Conservation (phyloP, 2,329 filamentous ascomycete species). For the Claviceps sp. region DNA sequence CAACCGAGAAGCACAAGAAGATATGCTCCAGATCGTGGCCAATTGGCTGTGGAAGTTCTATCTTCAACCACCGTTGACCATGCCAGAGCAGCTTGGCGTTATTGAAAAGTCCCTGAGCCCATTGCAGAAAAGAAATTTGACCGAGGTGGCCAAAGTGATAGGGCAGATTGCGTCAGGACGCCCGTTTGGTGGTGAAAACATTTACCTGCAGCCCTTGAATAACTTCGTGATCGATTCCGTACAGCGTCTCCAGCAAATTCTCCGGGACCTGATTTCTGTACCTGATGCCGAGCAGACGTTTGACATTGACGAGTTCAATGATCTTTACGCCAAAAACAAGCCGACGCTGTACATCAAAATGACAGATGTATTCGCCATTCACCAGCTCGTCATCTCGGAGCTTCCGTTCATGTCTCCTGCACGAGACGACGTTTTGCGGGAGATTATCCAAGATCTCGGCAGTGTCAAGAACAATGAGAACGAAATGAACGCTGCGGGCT, state of each 20-base stretch:
- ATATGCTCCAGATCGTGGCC: slow-evolving; percentile 69
- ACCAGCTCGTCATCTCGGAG: slow-evolving; percentile 73
- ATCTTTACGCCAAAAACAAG: slow-evolving; percentile 90
- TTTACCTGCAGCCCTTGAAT: slow-evolving; percentile 91
- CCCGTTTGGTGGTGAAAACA: slow-evolving; percentile 84
- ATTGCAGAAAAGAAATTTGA: slow-evolving; percentile 82
- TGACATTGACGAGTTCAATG: slow-evolving; percentile 98
- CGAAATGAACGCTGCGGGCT: slow-evolving; percentile 76
- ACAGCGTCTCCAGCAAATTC: slow-evolving; percentile 63
- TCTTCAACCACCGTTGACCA: slow-evolving; percentile 74
- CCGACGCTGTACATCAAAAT: slow-evolving; percentile 99
- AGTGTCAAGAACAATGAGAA: slow-evolving; percentile 94
- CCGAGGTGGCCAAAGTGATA: slow-evolving; percentile 83
- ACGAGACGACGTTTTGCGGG: slow-evolving; percentile 76
- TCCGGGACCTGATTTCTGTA: slow-evolving; percentile 66
- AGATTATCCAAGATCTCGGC: slow-evolving; percentile 85
- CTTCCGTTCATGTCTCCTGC: slow-evolving; percentile 63
- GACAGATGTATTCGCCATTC: slow-evolving; percentile 91
- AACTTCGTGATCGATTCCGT: slow-evolving; percentile 80
- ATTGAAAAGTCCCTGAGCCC: slow-evolving; percentile 81
- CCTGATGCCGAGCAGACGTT: slow-evolving; percentile 83
- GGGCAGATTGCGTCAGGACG: slow-evolving; percentile 79
- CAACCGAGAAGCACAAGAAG: slow-evolving; percentile 61
- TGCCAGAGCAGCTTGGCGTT: slow-evolving; percentile 85
- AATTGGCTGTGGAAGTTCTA: slow-evolving; percentile 95